Conservation (phyloP, 306 rosid genomes). For the Glycine latifolia region DNA sequence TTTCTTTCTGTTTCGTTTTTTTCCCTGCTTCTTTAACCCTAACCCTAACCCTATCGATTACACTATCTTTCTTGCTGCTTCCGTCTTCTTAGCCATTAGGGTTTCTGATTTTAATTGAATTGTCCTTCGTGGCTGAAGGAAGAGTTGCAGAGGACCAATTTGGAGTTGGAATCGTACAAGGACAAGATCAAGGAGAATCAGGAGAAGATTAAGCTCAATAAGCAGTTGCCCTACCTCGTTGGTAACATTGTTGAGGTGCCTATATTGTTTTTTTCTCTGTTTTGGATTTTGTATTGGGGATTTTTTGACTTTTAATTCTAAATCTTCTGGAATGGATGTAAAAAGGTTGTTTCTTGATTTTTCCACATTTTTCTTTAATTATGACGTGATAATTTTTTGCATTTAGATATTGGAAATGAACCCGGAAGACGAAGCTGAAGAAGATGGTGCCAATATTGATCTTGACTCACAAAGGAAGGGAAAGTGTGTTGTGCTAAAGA, state of each 20-base stretch:
- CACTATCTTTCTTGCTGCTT: too few species aligned
- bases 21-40: too few species aligned
- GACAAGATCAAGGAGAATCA: slow-evolving; percentile 95
- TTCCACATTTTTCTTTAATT: neutral
- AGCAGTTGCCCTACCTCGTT: slow-evolving; percentile 94
- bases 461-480: slow-evolving; percentile 96
- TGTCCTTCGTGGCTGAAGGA: slow-evolving; percentile 62
- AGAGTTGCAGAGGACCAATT: slow-evolving; percentile 84
- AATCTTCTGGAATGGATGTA: slow-evolving; percentile 4
- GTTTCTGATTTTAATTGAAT: slow-evolving; percentile 35
- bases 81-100: slow-evolving; percentile 1
- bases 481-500: slow-evolving; percentile 91
- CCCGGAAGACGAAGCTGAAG: slow-evolving; percentile 97
- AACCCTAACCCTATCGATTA: neutral
- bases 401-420: slow-evolving; percentile 93
- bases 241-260: slow-evolving; percentile 95
- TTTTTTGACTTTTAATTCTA: neutral
- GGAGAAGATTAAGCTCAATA: slow-evolving; percentile 95
- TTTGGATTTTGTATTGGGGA: neutral
- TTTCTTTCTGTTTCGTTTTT: neutral
- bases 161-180: slow-evolving; percentile 83
- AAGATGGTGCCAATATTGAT: slow-evolving; percentile 95
- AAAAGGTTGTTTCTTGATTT: neutral
- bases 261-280: neutral
- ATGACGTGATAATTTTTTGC: neutral